Percentiles rank a stretch among this genome's conserved stretches.
Conservation (phyloP, 495 filamentous ascomycete genomes). For the Poronia punctata region DNA sequence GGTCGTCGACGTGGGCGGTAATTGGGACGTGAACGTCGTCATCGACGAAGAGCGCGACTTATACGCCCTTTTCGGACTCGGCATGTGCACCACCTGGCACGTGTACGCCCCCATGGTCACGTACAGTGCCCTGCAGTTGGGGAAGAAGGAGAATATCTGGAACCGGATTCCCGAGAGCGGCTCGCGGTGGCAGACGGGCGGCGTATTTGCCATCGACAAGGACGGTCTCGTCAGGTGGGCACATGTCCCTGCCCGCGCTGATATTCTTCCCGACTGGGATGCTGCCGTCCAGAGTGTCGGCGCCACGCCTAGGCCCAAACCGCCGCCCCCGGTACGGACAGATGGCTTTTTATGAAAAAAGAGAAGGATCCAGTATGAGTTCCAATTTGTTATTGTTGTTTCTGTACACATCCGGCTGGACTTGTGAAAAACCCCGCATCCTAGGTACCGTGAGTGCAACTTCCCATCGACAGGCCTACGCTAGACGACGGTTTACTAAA, state of each 20-base stretch:
- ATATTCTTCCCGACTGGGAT: conserved; percentile 45
- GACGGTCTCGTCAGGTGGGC: conserved; percentile 45
- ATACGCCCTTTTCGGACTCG: conserved; percentile 51
- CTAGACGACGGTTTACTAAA: too few relatives aligned
- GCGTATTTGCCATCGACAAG: conserved; percentile 48
- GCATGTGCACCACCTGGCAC: conserved; percentile 45
- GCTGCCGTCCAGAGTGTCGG: conserved; percentile 30
- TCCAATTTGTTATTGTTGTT: not conserved
- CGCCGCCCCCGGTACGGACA: conserved; percentile 4
- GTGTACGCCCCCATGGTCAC: conserved; percentile 38
- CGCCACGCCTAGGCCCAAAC: conserved; percentile 6
- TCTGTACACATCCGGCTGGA: too few relatives aligned
- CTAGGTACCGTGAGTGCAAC: too few relatives aligned
- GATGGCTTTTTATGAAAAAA: conserved; percentile 8
- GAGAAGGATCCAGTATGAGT: not conserved
- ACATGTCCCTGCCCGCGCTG: conserved; percentile 31
- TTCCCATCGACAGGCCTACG: too few relatives aligned
- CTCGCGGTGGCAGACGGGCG: conserved; percentile 51
- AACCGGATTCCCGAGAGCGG: conserved; percentile 48
- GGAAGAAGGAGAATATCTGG: conserved; percentile 49
- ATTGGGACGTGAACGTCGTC: conserved; percentile 45
- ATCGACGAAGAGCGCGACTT: conserved; percentile 45
- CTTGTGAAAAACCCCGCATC: too few relatives aligned
- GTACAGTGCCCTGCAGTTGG: conserved; percentile 41
- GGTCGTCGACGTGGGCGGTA: conserved; percentile 45